These are phyloP conservation scores for Areca catechu DNA, from an alignment of 176 grass and related monocot genomes.

Conservation along the genomic window DNA sequence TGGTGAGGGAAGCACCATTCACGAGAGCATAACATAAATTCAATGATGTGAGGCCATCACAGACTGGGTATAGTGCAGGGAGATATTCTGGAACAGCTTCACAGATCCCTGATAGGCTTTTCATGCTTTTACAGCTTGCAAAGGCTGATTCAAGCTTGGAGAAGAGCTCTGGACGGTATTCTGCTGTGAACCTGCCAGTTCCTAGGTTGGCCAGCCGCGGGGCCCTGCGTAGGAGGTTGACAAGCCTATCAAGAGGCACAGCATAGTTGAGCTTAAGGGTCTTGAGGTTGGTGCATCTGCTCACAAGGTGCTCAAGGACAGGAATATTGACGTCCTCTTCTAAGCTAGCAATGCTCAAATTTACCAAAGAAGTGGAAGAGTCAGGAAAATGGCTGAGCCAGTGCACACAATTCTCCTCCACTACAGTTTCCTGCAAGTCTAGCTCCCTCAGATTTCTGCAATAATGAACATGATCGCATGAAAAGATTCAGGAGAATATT, in stretches of 20 bases:
- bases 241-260: constrained; percentile 43
- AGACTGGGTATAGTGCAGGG: constrained; percentile 26
- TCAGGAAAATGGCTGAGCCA: constrained; percentile 58
- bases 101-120: constrained; percentile 65
- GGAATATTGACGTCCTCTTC: constrained; percentile 45
- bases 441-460: constrained; percentile 57
- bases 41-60: constrained; percentile 38
- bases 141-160: constrained; percentile 26
- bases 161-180: constrained; percentile 22
- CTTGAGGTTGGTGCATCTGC: constrained; percentile 58
- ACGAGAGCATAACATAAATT: constrained; percentile 57
- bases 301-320: constrained; percentile 48
- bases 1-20: constrained; percentile 28
- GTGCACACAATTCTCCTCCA: constrained; percentile 47
- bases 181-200: constrained; percentile 41
- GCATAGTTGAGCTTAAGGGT: constrained; percentile 53
- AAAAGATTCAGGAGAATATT: constrained; percentile 6
- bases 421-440: constrained; percentile 56
- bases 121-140: constrained; percentile 35
- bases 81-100: constrained; percentile 29
- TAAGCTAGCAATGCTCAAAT: constrained; percentile 62
- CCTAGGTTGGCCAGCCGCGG: constrained; percentile 61
- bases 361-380: constrained; percentile 50
- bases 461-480: constrained; percentile 5
- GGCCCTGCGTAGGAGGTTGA: constrained; percentile 36